Evolutionary conservation across 2,329 filamentous ascomycete genomes (phyloP).

Genomic region (Pyrenochaeta sp.): DNA sequence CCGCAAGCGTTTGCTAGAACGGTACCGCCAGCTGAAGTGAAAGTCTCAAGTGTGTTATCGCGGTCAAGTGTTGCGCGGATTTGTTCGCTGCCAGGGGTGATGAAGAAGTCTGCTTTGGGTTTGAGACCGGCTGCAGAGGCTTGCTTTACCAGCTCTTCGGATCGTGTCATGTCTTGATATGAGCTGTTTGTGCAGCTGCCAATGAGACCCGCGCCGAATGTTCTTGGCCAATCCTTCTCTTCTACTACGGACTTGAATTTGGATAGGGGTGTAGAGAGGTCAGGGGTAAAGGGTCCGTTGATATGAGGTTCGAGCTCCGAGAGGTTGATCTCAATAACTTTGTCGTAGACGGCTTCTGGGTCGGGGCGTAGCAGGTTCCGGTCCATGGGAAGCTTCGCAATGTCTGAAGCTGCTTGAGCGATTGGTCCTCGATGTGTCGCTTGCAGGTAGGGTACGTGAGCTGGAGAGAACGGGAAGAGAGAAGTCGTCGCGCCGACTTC

Average conservation of each 20-base stretch:
- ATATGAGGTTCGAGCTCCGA: slow-evolving; percentile 92
- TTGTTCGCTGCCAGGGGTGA: slow-evolving; percentile 96
- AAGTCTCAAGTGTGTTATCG: slow-evolving; percentile 85
- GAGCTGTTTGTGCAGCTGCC: slow-evolving; percentile 99
- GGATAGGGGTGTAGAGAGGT: slow-evolving; percentile 91
- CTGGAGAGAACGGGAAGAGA: slow-evolving; percentile 89
- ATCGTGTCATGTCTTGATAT: slow-evolving; percentile 97
- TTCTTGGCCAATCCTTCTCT: slow-evolving; percentile 88
- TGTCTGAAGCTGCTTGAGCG: slow-evolving; percentile 70
- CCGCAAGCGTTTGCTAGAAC: slow-evolving; percentile 93
- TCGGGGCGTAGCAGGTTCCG: slow-evolving; percentile 79
- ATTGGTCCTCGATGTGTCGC: slow-evolving; percentile 81
- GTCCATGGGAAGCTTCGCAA: slow-evolving; percentile 66
- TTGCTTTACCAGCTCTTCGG: slow-evolving; percentile 91
- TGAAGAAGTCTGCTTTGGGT: slow-evolving; percentile 90
- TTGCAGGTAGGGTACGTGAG: slow-evolving; percentile 84
- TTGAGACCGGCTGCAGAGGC: slow-evolving; percentile 88
- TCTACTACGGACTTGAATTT: slow-evolving; percentile 86
- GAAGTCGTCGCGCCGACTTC: slow-evolving; percentile 97
- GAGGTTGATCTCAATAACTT: slow-evolving; percentile 89
- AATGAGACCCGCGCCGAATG: slow-evolving; percentile 91
- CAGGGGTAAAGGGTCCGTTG: slow-evolving; percentile 96
- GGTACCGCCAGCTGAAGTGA: slow-evolving; percentile 84
- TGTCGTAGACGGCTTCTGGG: slow-evolving; percentile 83
- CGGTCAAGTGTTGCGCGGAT: slow-evolving; percentile 93